Conservation (phyloP, 2,329 filamentous ascomycete species). For the Akanthomyces dipterigenus region DNA sequence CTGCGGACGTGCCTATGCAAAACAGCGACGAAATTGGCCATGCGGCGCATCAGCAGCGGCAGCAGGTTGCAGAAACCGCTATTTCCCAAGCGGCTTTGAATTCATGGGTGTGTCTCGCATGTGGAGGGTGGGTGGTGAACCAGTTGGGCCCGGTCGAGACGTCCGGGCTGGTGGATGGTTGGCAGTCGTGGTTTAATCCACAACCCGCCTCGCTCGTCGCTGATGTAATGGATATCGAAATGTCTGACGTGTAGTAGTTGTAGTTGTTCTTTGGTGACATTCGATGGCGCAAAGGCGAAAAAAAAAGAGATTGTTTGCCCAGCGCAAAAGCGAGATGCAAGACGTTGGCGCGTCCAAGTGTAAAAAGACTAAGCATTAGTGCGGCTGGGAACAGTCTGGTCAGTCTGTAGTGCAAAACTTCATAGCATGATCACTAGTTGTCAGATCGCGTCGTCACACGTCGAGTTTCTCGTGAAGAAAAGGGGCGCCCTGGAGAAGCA, state of each 20-base stretch:
- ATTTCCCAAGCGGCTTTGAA: not conserved
- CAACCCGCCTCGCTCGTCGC: not conserved
- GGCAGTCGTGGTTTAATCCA: constrained; percentile 14
- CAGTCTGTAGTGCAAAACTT: not conserved
- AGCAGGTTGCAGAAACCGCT: not conserved
- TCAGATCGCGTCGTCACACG: not conserved
- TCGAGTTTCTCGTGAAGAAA: not conserved
- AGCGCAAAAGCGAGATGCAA: not conserved
- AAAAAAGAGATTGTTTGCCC: no score
- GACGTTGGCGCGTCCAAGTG: no score
- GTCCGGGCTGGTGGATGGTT: constrained; percentile 16
- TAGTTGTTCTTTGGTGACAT: not conserved
- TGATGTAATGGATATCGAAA: not conserved
- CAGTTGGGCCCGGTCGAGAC: constrained; percentile 15
- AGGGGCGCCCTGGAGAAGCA: not conserved
- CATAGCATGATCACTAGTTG: not conserved
- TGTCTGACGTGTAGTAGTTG: not conserved
- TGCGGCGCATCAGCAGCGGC: not conserved
- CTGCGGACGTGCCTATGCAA: not conserved
- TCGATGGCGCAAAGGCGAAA: no score
- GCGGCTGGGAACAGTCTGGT: not conserved
- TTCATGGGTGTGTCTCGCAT: constrained; percentile 29
- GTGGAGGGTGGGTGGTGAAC: constrained; percentile 25
- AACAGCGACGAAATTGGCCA: not conserved
- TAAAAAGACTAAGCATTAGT: not conserved